Evolutionary conservation across 2,329 filamentous ascomycete genomes (phyloP).

Genomic region (Colletotrichum shisoi): DNA sequence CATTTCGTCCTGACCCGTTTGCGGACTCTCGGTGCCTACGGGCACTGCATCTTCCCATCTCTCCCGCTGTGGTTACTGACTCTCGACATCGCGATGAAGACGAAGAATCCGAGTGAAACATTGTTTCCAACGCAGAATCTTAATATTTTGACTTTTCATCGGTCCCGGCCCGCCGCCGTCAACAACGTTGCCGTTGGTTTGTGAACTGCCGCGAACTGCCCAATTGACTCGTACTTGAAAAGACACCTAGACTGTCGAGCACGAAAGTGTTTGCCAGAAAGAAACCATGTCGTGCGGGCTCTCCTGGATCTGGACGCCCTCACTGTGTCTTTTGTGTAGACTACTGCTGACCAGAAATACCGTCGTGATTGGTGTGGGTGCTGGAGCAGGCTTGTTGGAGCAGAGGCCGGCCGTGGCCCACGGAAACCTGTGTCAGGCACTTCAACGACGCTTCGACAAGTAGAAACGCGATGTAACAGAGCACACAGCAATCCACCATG

Average conservation of each 20-base stretch:
- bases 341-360: not conserved
- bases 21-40: not conserved
- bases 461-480: not conserved
- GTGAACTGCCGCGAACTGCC: conserved; percentile 20
- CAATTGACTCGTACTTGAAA: conserved; percentile 5
- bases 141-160: conserved; percentile 19
- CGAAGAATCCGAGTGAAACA: conserved; percentile 8
- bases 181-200: not conserved
- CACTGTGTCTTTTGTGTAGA: too few species aligned
- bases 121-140: conserved; percentile 24
- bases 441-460: conserved; percentile 11
- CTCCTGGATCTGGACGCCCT: not conserved
- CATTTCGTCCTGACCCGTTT: not conserved
- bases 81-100: not conserved
- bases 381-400: conserved; percentile 2
- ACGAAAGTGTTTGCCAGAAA: not conserved
- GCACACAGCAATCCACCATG: conserved; percentile 4
- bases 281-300: conserved; percentile 9
- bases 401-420: not conserved
- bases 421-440: conserved; percentile 11
- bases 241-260: not conserved
- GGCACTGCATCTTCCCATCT: not conserved
- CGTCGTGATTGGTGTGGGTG: conserved; percentile 8
- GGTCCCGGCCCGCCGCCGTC: conserved; percentile 18
- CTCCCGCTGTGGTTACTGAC: not conserved